A percentile compares a stretch with the other conserved stretches of the same genome.
phyloP scores from a whole-genome alignment of 352 stramenopile species.

The Phytophthora lateralis region DNA sequence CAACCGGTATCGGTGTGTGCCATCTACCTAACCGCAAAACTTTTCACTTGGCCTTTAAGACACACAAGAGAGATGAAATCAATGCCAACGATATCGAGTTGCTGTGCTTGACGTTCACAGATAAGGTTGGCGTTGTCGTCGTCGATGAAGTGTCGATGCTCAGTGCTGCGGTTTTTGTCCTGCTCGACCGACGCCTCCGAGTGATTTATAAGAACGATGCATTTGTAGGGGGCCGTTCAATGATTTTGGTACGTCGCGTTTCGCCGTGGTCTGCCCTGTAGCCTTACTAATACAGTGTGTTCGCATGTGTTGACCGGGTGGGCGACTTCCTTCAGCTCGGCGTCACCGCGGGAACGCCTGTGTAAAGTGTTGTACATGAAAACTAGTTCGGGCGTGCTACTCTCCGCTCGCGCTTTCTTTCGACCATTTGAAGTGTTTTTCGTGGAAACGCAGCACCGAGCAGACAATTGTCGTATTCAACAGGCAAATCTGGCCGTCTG shows the following conservation, averaged over 20 bases:
- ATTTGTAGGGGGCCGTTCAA: constrained; percentile 23
- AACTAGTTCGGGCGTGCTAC: not conserved
- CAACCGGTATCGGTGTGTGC: no score
- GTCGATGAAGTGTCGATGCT: constrained; percentile 34
- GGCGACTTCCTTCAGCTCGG: constrained; percentile 24
- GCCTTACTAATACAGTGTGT: not conserved
- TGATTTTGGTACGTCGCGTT: constrained; percentile 8
- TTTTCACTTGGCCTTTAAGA: no score
- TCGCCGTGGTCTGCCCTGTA: no score
- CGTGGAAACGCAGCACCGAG: constrained; percentile 11
- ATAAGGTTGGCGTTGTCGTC: constrained; percentile 20
- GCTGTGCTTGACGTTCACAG: constrained; percentile 19
- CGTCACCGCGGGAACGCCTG: constrained; percentile 5
- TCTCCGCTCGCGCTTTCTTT: constrained; percentile 4
- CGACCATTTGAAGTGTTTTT: constrained; percentile 9
- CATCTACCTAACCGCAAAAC: no score
- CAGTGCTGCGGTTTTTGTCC: constrained; percentile 8
- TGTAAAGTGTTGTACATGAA: constrained; percentile 24
- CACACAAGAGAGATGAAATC: no score
- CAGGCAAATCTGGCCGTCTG: constrained; percentile 5
- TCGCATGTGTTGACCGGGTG: not conserved
- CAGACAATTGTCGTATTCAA: not conserved
- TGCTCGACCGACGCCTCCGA: constrained; percentile 19
- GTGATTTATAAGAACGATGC: constrained; percentile 13
- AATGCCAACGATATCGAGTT: constrained; percentile 20